A percentile compares a stretch with the other conserved stretches of the same genome.
These are phyloP conservation scores for Boeremia exigua DNA, from an alignment of 2,329 filamentous ascomycete species.

Conservation along the genomic window DNA sequence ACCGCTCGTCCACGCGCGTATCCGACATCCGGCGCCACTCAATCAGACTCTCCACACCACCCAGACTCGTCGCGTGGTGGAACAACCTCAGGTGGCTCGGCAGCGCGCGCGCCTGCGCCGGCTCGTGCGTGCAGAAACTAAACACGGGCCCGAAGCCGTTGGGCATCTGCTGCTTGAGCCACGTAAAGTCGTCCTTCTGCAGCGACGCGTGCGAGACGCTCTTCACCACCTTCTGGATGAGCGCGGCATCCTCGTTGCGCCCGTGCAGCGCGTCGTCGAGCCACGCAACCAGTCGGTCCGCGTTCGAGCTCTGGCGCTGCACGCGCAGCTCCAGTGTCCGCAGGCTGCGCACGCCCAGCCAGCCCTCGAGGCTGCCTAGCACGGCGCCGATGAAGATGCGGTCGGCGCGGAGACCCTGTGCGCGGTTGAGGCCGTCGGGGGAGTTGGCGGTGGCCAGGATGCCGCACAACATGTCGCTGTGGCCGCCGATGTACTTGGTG, in stretches of 20 bases:
- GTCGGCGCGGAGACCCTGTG: slow-evolving; percentile 67
- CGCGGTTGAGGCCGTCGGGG: slow-evolving; percentile 28
- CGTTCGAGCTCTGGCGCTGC: slow-evolving; percentile 74
- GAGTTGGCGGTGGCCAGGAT: slow-evolving; percentile 69
- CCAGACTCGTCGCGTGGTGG: slow-evolving; percentile 92
- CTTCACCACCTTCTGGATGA: slow-evolving; percentile 62
- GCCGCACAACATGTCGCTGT: slow-evolving; percentile 91
- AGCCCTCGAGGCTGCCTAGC: slow-evolving; percentile 88
- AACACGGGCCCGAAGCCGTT: slow-evolving; percentile 91
- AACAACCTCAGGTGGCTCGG: slow-evolving; percentile 83
- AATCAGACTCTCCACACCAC: slow-evolving; percentile 92
- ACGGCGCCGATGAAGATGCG: slow-evolving; percentile 79
- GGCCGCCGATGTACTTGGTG: slow-evolving; percentile 95
- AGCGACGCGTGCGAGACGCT: slow-evolving; percentile 78
- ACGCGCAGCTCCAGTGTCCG: slow-evolving; percentile 87
- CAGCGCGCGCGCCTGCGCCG: slow-evolving; percentile 68
- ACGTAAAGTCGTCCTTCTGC: slow-evolving; percentile 68
- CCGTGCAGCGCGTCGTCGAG: slow-evolving; percentile 61
- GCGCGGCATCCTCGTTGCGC: slow-evolving; percentile 37
- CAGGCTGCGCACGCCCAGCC: slow-evolving; percentile 86
- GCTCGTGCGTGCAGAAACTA: slow-evolving; percentile 69
- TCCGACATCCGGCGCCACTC: slow-evolving; percentile 97
- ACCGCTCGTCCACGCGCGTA: slow-evolving; percentile 68
- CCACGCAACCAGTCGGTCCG: slow-evolving; percentile 74
- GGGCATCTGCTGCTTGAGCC: slow-evolving; percentile 89